Conservation (phyloP, 2,329 filamentous ascomycete genomes). For the Fusarium sp. region DNA sequence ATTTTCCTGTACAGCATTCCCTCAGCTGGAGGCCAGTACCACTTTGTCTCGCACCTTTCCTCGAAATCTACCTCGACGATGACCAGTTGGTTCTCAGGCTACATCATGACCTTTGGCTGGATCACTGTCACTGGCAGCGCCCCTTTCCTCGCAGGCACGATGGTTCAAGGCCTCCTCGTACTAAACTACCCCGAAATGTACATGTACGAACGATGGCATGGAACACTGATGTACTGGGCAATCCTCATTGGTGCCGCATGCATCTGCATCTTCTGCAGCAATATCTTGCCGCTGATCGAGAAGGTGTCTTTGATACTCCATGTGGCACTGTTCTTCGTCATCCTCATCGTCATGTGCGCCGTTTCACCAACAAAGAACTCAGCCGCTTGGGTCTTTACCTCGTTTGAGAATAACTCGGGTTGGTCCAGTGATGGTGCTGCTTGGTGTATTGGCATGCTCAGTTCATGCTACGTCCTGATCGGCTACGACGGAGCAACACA, state of each 20-base stretch:
- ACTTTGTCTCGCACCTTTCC: constrained; percentile 24
- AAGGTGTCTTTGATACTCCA: constrained; percentile 23
- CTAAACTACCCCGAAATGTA: constrained; percentile 26
- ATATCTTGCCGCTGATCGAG: constrained; percentile 21
- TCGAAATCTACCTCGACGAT: background rate
- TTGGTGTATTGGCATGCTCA: constrained; percentile 32
- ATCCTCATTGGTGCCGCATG: constrained; percentile 1
- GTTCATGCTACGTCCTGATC: constrained; percentile 30
- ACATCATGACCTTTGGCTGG: constrained; percentile 31
- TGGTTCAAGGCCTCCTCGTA: constrained; percentile 29
- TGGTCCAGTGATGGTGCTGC: constrained; percentile 25
- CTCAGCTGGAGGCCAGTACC: constrained; percentile 31
- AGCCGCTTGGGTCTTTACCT: constrained; percentile 17
- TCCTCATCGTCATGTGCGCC: constrained; percentile 18
- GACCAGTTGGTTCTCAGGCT: constrained; percentile 29
- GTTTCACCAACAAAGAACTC: constrained; percentile 22
- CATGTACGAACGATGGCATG: constrained; percentile 28
- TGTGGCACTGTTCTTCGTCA: constrained; percentile 14
- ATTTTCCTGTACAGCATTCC: background rate
- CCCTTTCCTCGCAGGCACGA: constrained; percentile 30
- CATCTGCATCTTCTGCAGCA: constrained; percentile 24
- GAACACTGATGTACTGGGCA: constrained; percentile 30
- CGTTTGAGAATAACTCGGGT: constrained; percentile 32
- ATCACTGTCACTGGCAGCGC: constrained; percentile 22
- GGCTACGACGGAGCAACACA: constrained; percentile 34